A percentile compares a stretch with the other conserved stretches of the same genome.
These are phyloP conservation scores for Linum usitatissimum DNA, from an alignment of 345 rosid genomes.

Conservation along the genomic window DNA sequence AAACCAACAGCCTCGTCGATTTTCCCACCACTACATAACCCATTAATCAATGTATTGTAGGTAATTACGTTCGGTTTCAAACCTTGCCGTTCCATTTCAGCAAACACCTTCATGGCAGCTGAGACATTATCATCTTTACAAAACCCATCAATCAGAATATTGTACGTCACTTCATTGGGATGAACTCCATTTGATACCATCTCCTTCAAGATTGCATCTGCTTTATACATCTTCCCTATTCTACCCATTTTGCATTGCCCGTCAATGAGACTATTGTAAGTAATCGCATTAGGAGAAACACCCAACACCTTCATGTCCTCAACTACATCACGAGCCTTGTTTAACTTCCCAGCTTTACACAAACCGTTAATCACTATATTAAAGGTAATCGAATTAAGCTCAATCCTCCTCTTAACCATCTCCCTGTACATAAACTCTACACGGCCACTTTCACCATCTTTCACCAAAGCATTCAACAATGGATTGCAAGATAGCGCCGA, in stretches of 20 bases:
- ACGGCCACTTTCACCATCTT: conserved; percentile 30
- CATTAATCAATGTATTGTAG: conserved; percentile 47
- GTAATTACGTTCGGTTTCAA: conserved; percentile 46
- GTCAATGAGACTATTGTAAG: conserved; percentile 56
- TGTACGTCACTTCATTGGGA: conserved; percentile 51
- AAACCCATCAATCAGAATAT: conserved; percentile 68
- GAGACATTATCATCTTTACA: conserved; percentile 56
- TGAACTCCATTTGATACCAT: conserved; percentile 44
- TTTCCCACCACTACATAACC: conserved; percentile 39
- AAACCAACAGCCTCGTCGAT: conserved; percentile 42
- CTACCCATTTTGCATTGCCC: conserved; percentile 65
- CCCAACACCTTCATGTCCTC: conserved; percentile 65
- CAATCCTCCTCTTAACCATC: conserved; percentile 54
- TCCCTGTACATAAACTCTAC: conserved; percentile 54
- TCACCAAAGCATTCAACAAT: conserved; percentile 55
- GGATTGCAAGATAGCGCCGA: conserved; percentile 64
- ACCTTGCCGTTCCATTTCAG: conserved; percentile 61
- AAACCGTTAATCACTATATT: conserved; percentile 48
- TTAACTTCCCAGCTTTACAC: conserved; percentile 68
- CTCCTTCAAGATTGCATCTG: conserved; percentile 53
- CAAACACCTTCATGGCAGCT: conserved; percentile 45
- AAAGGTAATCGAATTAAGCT: conserved; percentile 35
- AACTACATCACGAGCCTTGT: conserved; percentile 46
- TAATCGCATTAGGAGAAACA: conserved; percentile 37
- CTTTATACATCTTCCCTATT: conserved; percentile 65